phyloP scores from a whole-genome alignment of 495 filamentous ascomycete genomes.

The Achaetomiella virescens region DNA sequence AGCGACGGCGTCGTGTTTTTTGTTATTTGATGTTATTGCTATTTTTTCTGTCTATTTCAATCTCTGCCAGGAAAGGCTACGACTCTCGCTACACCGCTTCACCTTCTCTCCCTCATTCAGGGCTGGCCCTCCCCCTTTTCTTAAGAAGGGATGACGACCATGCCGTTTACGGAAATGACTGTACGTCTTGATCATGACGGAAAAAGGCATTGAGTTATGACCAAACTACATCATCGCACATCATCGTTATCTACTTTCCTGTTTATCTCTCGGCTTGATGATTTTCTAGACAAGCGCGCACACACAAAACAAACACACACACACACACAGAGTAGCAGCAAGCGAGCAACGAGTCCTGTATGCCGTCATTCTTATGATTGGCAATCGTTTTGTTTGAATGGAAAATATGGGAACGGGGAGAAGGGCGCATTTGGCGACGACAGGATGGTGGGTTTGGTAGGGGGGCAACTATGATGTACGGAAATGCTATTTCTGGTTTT shows the following conservation, averaged over 20 bases:
- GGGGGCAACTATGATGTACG: not conserved
- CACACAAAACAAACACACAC: not conserved
- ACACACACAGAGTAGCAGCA: not conserved
- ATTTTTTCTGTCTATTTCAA: slow-evolving; percentile 28
- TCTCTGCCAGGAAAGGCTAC: not conserved
- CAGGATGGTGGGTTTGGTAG: not conserved
- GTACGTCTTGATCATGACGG: slow-evolving; percentile 18
- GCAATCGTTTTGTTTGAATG: not conserved
- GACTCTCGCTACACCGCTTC: slow-evolving; percentile 6
- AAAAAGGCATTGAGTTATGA: slow-evolving; percentile 15
- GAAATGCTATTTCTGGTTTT: not conserved
- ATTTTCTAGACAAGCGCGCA: not conserved
- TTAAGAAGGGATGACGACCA: slow-evolving; percentile 7
- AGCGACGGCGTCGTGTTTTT: slow-evolving; percentile 17
- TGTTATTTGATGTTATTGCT: slow-evolving; percentile 3
- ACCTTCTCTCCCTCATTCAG: slow-evolving; percentile 12
- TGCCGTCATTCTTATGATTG: slow-evolving; percentile 1
- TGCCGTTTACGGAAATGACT: slow-evolving; percentile 18
- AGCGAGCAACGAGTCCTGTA: not conserved
- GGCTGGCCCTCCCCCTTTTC: slow-evolving; percentile 14
- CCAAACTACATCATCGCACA: not conserved
- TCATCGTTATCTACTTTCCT: no score
- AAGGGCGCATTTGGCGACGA: not conserved
- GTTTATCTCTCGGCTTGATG: not conserved
- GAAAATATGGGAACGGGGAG: not conserved